Evolutionary conservation across 768 basidiomycete genomes (phyloP), one percentile per base, ranked within the genome.

Genomic region (Lyophyllum shimeji): DNA sequence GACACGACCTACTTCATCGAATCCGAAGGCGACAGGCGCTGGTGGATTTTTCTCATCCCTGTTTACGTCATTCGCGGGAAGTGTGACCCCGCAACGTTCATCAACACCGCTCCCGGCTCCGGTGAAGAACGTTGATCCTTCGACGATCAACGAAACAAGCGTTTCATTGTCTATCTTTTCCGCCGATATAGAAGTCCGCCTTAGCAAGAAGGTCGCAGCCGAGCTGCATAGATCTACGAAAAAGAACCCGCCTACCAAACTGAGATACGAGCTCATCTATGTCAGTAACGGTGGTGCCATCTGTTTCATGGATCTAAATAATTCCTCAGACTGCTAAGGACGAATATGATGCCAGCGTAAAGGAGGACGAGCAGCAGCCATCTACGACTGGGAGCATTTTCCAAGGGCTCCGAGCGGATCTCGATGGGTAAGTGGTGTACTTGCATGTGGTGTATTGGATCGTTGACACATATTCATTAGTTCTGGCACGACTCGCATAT

Each of bases 171-270:
- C 84, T 1, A 80, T 90, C 42, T 89, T 85, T 65, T 79, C 85
- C 8, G 87, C 86, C 2, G 78, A 85, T 34, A 80, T 90, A 13
- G 78, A 79, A 44, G 86, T 92, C 18, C 77, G 71, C 42, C 68
- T 91, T 17, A 83, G 84, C 58, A 79, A 82, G 69, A 90, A 87
- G 65, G 73, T 89, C 46, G 76, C 82, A 1, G 69, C 75, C 8
- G 96, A 98, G 69, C 74, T 98, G 31, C 81, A 89, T 56, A 79
- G 96, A 56, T 91, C 93, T 0, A 99, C 95, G 11, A 98, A 98
- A 81, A 99, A 99, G 77, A 87, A 90, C 52, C 90, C 93, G 0
- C 96, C 96, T 0, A 74, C 72, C 4, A 81, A 76, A 50, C 81
- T 95, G 67, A 85, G 79, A 53, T 89, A 90, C 52, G 84, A 90